phyloP scores from a whole-genome alignment of 768 basidiomycete species.

The Cyclocybe aegerita region DNA sequence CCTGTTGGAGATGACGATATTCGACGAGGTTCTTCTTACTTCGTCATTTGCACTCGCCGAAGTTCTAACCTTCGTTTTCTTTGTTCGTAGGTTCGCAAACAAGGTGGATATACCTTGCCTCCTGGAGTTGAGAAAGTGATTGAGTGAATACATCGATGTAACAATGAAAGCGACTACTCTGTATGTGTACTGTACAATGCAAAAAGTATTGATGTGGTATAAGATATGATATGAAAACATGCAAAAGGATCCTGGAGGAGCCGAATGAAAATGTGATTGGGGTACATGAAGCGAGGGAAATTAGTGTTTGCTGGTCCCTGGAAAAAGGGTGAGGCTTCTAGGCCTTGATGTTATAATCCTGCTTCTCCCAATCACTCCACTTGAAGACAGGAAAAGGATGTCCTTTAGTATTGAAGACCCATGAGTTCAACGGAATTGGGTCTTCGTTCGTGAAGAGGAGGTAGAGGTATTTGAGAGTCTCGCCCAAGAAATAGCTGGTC shows the following conservation, averaged over 20 bases:
- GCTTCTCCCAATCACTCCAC: constrained; percentile 58
- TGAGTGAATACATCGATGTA: background rate
- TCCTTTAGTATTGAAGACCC: constrained; percentile 69
- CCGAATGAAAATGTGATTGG: too few species aligned
- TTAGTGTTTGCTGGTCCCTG: background rate
- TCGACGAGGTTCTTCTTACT: constrained; percentile 64
- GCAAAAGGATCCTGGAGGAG: too few species aligned
- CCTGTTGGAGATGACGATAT: constrained; percentile 76
- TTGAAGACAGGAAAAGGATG: constrained; percentile 77
- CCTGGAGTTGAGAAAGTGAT: constrained; percentile 58
- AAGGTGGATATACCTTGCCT: constrained; percentile 66
- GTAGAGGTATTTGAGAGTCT: constrained; percentile 69
- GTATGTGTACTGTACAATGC: too few species aligned
- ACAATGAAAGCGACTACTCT: too few species aligned
- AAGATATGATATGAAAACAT: too few species aligned
- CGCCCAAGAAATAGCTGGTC: constrained; percentile 42
- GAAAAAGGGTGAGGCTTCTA: background rate
- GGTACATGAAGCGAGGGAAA: background rate
- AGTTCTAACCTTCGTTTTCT: background rate
- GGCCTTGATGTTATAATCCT: constrained; percentile 36
- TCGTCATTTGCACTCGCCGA: background rate
- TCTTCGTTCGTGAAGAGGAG: constrained; percentile 68
- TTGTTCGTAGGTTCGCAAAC: constrained; percentile 53
- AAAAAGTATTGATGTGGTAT: too few species aligned
- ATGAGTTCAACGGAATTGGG: constrained; percentile 47